Base-by-base conservation (phyloP, 2,329 filamentous ascomycete species). In the Ophiocordyceps polyrhachis-furcata region DNA sequence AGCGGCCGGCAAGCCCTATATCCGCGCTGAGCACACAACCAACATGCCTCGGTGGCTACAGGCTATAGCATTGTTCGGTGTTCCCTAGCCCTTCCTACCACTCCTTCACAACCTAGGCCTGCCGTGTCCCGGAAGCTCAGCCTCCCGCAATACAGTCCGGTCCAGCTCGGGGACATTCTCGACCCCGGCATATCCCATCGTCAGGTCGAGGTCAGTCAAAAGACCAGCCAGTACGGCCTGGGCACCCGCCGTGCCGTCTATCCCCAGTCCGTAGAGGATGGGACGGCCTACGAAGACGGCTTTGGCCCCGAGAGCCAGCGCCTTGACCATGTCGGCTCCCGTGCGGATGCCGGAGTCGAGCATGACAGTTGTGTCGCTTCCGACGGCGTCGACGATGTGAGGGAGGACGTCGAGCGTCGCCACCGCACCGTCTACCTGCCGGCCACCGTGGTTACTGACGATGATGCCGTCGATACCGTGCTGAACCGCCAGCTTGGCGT, bases 301-400 rank as follows among this genome's bases (percentile, higher is more conserved):
- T 42, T 63, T 57, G 7, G 63, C 65, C 1, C 64, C 64, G 6
- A 67, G 55, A 0, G 62, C 61, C 5, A 67, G 45, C 0, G 63
- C 60, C 42, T 67, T 67, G 41, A 67, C 43, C 2, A 64, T 50
- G 43, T 67, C 65, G 2, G 62, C 58, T 0, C 63, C 64, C 0
- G 58, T 62, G 9, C 63, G 55, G 1, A 67, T 53, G 2, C 64
- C 65, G 3, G 60, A 62, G 44, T 67, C 63, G 17, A 64, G 70
- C 40, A 81, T 66, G 19, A 83, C 64, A 0, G 70, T 70, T n/a
- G 79, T 40, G 47, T 66, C 67, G 17, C 68, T 66, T 2, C 79
- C 73, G 0, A 77, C 76, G 1, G 73, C 74, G 4, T 77, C 73
- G 5, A 55, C 56, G 32, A 64, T 64, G 14, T 62, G 60, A 0